Evolutionary conservation across 495 filamentous ascomycete genomes (phyloP).

Genomic region (Geoglossum glabrum): DNA sequence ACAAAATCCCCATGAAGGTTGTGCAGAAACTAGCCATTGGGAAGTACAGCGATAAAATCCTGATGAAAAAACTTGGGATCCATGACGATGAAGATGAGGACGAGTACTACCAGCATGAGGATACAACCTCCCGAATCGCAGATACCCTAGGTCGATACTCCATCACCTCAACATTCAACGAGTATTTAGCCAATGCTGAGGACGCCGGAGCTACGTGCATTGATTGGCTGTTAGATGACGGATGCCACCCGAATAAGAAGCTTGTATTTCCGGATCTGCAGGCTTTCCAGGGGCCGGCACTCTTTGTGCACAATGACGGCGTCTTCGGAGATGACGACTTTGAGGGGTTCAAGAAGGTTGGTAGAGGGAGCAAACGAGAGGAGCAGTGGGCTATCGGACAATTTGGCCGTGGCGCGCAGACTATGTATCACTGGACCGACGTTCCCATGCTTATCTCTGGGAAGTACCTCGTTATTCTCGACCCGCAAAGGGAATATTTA

Average conservation of each 20-base stretch:
- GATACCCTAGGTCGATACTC: conserved; percentile 23
- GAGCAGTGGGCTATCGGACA: conserved; percentile 19
- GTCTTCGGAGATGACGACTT: conserved; percentile 20
- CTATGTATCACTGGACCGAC: conserved; percentile 27
- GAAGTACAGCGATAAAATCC: conserved; percentile 10
- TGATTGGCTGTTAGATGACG: conserved; percentile 19
- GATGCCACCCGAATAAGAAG: not conserved
- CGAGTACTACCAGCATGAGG: conserved; percentile 22
- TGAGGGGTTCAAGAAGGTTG: conserved; percentile 20
- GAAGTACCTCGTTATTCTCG: conserved; percentile 20
- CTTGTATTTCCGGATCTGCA: conserved; percentile 15
- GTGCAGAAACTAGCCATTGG: conserved; percentile 13
- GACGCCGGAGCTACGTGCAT: conserved; percentile 19
- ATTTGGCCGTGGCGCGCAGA: conserved; percentile 24
- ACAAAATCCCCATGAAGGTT: not conserved
- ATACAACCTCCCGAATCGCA: conserved; percentile 15
- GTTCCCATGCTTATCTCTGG: conserved; percentile 23
- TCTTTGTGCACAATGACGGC: conserved; percentile 22
- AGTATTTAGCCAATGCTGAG: conserved; percentile 27
- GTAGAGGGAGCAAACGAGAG: conserved; percentile 20
- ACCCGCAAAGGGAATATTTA: conserved; percentile 18
- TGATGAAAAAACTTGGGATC: conserved; percentile 16
- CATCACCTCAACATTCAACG: conserved; percentile 20
- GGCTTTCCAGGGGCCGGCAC: conserved; percentile 18
- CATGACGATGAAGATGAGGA: conserved; percentile 14